Evolutionary conservation across 352 stramenopile genomes (phyloP).

Genomic region (Elongisporangium anandrum): DNA sequence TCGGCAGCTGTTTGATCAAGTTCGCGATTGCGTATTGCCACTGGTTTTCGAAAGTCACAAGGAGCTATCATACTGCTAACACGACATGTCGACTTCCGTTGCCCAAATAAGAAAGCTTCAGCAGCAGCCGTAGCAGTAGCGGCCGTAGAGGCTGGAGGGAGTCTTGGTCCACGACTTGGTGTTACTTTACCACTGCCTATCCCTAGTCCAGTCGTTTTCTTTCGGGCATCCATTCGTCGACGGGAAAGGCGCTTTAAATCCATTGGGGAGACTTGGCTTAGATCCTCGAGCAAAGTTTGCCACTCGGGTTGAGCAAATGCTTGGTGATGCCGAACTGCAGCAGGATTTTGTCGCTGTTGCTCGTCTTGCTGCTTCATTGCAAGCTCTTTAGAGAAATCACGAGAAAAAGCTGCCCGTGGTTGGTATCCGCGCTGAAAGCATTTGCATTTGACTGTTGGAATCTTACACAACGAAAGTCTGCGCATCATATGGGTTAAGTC

Average conservation of each 20-base stretch:
- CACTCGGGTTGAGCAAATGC: constrained; percentile 22
- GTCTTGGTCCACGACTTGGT: neutral
- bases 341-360: neutral
- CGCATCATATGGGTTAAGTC: constrained; percentile 42
- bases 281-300: constrained; percentile 24
- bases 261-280: constrained; percentile 27
- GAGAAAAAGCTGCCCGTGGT: constrained; percentile 50
- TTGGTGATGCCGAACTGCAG: constrained; percentile 10
- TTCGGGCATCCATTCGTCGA: constrained; percentile 24
- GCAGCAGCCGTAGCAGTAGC: neutral
- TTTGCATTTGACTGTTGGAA: constrained; percentile 59
- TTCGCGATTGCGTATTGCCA: neutral
- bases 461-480: constrained; percentile 45
- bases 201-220: constrained; percentile 8
- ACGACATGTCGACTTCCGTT: neutral
- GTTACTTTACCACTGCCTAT: neutral
- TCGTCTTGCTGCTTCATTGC: constrained; percentile 5
- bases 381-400: constrained; percentile 46
- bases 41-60: neutral
- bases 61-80: neutral
- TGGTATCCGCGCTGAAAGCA: constrained; percentile 59
- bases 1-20: neutral
- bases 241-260: constrained; percentile 38
- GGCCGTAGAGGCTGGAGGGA: neutral
- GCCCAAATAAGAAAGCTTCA: neutral